These are phyloP conservation scores for Gossypium sturtianum DNA, from an alignment of 345 rosid species.

Conservation along the genomic window DNA sequence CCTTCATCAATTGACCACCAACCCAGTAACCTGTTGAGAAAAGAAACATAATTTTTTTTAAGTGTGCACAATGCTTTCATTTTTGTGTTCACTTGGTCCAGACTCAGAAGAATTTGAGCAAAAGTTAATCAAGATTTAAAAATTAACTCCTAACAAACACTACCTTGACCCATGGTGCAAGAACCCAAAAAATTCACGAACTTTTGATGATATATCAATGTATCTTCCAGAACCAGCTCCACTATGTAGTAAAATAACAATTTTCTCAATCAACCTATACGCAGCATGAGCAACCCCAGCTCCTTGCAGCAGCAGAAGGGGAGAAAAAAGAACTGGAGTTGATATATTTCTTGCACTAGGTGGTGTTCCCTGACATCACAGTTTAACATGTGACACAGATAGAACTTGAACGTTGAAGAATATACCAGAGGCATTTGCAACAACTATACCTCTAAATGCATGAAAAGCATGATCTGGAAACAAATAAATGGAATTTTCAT, in stretches of 20 bases:
- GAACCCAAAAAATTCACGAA: conserved; percentile 60
- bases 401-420: not conserved
- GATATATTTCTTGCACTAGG: conserved; percentile 57
- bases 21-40: conserved; percentile 58
- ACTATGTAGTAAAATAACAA: conserved; percentile 32
- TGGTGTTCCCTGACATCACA: conserved; percentile 66
- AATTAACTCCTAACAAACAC: not conserved
- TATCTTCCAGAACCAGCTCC: conserved; percentile 46
- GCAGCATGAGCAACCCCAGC: conserved; percentile 66
- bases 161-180: conserved; percentile 83
- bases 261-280: conserved; percentile 60
- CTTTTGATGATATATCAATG: conserved; percentile 39
- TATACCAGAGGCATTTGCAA: conserved; percentile 1
- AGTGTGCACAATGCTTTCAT: not conserved
- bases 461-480: conserved; percentile 79
- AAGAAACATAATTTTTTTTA: conserved; percentile 9
- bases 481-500: conserved; percentile 72
- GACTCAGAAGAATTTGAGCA: not conserved
- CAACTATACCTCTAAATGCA: conserved; percentile 72
- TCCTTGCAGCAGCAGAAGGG: conserved; percentile 76
- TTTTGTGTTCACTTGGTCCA: not conserved
- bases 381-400: not conserved
- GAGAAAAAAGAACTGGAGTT: conserved; percentile 48
- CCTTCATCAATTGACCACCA: conserved; percentile 99
- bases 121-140: conserved; percentile 8